Evolutionary conservation across 176 grass and related monocot genomes (phyloP).

Genomic region (Bonia amplexicaulis): DNA sequence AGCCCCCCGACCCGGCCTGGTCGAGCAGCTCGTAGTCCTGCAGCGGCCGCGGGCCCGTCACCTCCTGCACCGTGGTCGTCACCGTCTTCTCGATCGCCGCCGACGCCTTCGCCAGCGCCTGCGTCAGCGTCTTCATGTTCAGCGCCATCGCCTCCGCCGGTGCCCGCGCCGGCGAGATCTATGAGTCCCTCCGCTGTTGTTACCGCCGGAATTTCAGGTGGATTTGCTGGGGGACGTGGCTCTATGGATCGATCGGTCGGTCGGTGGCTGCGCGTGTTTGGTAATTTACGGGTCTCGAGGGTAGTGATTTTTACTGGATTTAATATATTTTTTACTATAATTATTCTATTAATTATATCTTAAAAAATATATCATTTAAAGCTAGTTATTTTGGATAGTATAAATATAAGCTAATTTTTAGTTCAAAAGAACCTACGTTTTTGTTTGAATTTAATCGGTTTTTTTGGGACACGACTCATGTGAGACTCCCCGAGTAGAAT

Average conservation of each 20-base stretch:
- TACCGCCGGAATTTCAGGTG: background rate
- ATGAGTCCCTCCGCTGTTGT: conserved; percentile 22
- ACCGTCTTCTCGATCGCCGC: conserved; percentile 98
- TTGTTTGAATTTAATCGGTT: background rate
- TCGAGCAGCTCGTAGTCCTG: conserved; percentile 98
- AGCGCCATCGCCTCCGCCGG: conserved; percentile 61
- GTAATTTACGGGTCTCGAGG: conserved; percentile 22
- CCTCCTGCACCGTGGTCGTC: conserved; percentile 94
- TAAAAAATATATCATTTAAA: no score
- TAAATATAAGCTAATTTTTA: no score
- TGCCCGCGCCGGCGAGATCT: conserved; percentile 41
- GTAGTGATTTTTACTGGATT: no score
- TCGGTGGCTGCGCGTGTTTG: conserved; percentile 40
- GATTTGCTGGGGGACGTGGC: conserved; percentile 2
- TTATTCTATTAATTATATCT: no score
- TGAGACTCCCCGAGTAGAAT: conserved; percentile 16
- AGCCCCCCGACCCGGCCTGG: conserved; percentile 79
- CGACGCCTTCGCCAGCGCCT: conserved; percentile 93
- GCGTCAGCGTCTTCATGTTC: conserved; percentile 88
- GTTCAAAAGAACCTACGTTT: background rate
- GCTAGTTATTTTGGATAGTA: no score
- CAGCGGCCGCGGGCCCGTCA: conserved; percentile 95
- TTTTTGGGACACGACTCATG: background rate
- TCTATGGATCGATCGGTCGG: conserved; percentile 24
- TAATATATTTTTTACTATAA: no score